Conservation (phyloP, 2,329 filamentous ascomycete genomes). For the Nemania diffusa region DNA sequence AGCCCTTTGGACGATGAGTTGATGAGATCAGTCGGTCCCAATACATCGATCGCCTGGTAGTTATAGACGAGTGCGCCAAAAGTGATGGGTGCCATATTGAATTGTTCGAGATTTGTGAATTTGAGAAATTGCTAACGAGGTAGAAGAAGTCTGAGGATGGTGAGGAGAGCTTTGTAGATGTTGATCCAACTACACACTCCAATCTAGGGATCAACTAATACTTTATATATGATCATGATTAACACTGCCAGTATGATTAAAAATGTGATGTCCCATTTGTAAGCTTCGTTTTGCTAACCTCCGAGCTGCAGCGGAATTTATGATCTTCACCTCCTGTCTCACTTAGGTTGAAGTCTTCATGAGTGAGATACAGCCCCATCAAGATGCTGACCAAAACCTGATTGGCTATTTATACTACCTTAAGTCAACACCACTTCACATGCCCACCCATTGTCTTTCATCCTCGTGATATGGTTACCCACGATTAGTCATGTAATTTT, state of each 20-base stretch:
- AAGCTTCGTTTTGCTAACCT: conserved; percentile 8
- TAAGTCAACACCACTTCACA: no score
- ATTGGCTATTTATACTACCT: neutral
- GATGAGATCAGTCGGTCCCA: conserved; percentile 26
- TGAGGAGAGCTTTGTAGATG: neutral
- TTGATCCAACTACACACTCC: neutral
- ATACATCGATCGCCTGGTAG: conserved; percentile 29
- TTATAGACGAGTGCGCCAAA: conserved; percentile 24
- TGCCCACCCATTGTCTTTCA: no score
- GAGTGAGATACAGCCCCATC: neutral
- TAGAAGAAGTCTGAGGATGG: neutral
- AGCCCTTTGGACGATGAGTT: conserved; percentile 12
- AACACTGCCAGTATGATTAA: neutral
- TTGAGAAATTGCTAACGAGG: neutral
- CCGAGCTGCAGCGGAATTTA: conserved; percentile 28
- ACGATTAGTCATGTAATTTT: no score
- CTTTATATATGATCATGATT: conserved; percentile 5
- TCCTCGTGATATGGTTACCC: no score
- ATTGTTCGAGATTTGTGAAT: neutral
- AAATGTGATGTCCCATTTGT: neutral
- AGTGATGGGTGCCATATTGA: conserved; percentile 23
- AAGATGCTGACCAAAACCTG: neutral
- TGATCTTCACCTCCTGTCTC: neutral
- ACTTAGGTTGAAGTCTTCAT: neutral
- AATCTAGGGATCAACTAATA: neutral